Evolutionary conservation across 768 basidiomycete species (phyloP), one percentile per base, ranked within the genome.

Genomic region (Nidularia pulvinata): DNA sequence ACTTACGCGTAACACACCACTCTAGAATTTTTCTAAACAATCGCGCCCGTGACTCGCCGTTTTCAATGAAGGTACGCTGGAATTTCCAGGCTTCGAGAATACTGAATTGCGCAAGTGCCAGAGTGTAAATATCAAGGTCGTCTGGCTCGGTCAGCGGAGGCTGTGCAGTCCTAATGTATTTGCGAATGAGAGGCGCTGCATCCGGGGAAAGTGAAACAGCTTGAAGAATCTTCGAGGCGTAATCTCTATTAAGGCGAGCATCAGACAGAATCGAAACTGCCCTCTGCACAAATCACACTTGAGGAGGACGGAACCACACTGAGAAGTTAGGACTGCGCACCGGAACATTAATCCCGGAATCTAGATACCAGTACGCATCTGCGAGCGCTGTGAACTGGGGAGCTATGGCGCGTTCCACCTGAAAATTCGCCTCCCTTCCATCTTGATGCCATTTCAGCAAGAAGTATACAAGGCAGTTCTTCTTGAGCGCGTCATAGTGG

Each of bases 361-460:
- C 92, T 55, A 94, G 71, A 65, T 83, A 71, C 88, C 89, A 94
- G 71, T 93, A 93, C 62, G 92, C 91, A 70, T 91, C 87, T n/a
- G 89, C 82, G 46, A 93, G 77, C 4, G 78, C 71, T 6, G 79
- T 75, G 61, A 92, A 93, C 60, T 92, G 91, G 2, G 89, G 86
- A 4, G 89, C 84, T 55, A 94, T 86, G 60, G 79, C 83, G 32
- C 79, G 71, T 66, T 82, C 66, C 66, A 73, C 50, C 63, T 71
- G 69, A 73, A 90, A 74, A 55, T 67, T 60, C 56, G 76, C 63
- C 76, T 88, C 73, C 64, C 77, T 69, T 5, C 81, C 79, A 63
- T 91, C 88, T 60, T 80, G 75, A 55, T 88, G 83, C 87, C 86
- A 91, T 64, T 89, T 91, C 54, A 94, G 75, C 56, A 94, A 70